Evolutionary conservation across 495 filamentous ascomycete species (phyloP), one percentile per base, ranked within the genome.

Genomic region (Talaromyces borbonicus): DNA sequence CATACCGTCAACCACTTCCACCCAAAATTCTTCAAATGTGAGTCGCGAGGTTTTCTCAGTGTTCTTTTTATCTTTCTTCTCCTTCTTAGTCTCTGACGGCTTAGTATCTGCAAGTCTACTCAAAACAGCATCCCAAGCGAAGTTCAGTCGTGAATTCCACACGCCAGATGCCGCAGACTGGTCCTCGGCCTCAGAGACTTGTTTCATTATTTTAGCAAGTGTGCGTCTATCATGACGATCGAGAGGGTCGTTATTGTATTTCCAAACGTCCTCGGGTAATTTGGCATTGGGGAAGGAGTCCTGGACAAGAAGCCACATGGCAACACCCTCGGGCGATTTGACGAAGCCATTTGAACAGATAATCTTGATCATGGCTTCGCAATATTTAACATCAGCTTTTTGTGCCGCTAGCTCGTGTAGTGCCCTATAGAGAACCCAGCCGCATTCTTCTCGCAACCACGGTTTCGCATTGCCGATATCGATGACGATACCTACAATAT

Each of bases 381-480:
- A 74, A 25, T 73, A 75, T 32, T 68, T 62, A 23, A 41, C 39
- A 18, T 65, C 60, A 14, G 62, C 52, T n/a, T 66, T 49, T 29
- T 63, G 56, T 1, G 65, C 46, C 1, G 61, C 56, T 20, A 75
- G 54, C n/a, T 64, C 66, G 24, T 66, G 62, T 18, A 78, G 46
- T 46, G 61, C 65, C 23, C 71, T 62, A 45, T 70, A 74, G 4
- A 83, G 45, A 25, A 92, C 73, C 74, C 78, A 87, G 9, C 85
- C 86, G 53, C 86, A 92, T 56, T 90, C 84, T 58, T 92, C 82
- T 47, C 84, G 77, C 46, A 98, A 73, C 93, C 92, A 96, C 7
- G 82, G 75, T 62, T 94, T 92, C 48, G 72, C 71, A 48, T 65
- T 66, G 33, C 78, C 75, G 29, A 81, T 58, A 14, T 71, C 70